Conservation (phyloP, 2,329 filamentous ascomycete species). For the Diaporthe eres region DNA sequence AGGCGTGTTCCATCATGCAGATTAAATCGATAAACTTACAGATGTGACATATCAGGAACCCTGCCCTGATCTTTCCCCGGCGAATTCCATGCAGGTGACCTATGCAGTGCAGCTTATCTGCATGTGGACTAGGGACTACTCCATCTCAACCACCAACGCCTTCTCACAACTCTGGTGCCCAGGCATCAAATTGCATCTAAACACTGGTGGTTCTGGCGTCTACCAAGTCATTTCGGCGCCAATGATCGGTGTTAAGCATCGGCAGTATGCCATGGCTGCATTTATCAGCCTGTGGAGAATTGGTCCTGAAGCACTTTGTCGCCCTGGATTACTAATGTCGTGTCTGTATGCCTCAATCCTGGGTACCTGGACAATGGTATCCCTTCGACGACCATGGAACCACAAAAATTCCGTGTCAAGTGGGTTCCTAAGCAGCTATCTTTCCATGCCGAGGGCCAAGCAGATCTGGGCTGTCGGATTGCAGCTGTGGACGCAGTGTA, state of each 20-base stretch:
- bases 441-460: neutral
- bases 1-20: neutral
- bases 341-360: neutral
- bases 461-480: neutral
- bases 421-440: neutral
- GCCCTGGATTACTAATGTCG: neutral
- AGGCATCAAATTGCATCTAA: neutral
- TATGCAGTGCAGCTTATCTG: neutral
- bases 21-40: too few relatives aligned
- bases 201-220: too few relatives aligned
- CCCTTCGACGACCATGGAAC: neutral
- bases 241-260: constrained; percentile 1
- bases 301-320: neutral
- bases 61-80: neutral
- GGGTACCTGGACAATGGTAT: neutral
- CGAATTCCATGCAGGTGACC: neutral
- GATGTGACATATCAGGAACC: neutral
- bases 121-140: neutral
- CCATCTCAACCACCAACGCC: neutral
- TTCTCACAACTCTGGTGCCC: neutral
- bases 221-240: neutral
- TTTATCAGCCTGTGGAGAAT: constrained; percentile 14
- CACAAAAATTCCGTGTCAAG: neutral
- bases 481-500: neutral
- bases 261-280: neutral